phyloP scores from a whole-genome alignment of 2,329 filamentous ascomycete species.

The Microdochium bolleyi region DNA sequence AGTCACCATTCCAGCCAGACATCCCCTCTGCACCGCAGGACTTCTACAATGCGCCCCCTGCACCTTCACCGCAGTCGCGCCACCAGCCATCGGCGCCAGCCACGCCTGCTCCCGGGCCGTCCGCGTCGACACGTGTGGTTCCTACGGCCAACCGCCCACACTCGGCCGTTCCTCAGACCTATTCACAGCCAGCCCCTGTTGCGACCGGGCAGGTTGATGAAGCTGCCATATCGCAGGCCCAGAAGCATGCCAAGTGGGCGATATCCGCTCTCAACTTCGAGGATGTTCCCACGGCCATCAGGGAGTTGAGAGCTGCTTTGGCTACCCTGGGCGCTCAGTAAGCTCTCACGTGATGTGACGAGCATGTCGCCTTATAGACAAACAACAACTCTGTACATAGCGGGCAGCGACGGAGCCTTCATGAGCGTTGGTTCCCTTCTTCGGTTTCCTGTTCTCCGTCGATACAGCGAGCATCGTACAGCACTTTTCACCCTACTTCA shows the following conservation, averaged over 20 bases:
- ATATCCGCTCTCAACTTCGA: slow-evolving; percentile 97
- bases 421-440: background rate
- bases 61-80: slow-evolving; percentile 16
- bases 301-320: slow-evolving; percentile 72
- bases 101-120: slow-evolving; percentile 7
- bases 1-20: slow-evolving; percentile 19
- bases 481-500: background rate
- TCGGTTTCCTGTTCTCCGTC: background rate
- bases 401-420: too few relatives aligned
- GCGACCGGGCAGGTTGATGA: slow-evolving; percentile 54
- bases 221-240: slow-evolving; percentile 64
- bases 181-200: slow-evolving; percentile 11
- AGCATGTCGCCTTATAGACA: too few relatives aligned
- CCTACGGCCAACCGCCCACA: slow-evolving; percentile 9
- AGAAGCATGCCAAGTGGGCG: slow-evolving; percentile 96
- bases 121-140: slow-evolving; percentile 2
- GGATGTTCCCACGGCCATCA: slow-evolving; percentile 82
- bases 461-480: background rate
- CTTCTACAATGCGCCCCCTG: slow-evolving; percentile 22
- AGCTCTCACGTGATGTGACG: background rate
- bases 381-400: too few relatives aligned
- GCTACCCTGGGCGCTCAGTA: slow-evolving; percentile 57
- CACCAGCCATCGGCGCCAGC: slow-evolving; percentile 11
- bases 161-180: slow-evolving; percentile 12
- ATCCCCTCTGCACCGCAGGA: slow-evolving; percentile 22